A percentile compares a stretch with the other conserved stretches of the same genome.
phyloP scores from a whole-genome alignment of 352 stramenopile species.

The Phytopythium oedochilum region DNA sequence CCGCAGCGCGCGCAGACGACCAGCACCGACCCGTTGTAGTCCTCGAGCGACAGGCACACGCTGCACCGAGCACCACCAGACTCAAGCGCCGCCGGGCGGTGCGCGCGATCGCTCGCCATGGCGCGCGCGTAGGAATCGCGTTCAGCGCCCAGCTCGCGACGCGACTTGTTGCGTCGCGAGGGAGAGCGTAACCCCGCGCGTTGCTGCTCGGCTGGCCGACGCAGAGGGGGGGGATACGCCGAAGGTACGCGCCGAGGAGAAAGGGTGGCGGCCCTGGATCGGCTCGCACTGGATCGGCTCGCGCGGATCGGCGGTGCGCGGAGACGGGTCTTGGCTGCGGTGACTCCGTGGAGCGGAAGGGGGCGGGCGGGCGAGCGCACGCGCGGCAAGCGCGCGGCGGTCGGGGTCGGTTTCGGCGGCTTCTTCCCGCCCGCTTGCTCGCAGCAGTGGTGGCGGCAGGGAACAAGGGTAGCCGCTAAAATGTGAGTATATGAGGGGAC shows the following conservation, averaged over 20 bases:
- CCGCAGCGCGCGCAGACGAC: conserved; percentile 57
- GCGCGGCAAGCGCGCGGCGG: too few species aligned
- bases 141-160: too few species aligned
- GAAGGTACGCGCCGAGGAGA: background rate
- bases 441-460: too few species aligned
- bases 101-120: background rate
- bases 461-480: too few species aligned
- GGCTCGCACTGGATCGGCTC: background rate
- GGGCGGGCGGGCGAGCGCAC: too few species aligned
- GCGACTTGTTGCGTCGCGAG: background rate
- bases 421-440: background rate
- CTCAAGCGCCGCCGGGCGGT: background rate
- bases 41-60: conserved; percentile 67
- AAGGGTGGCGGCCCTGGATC: background rate
- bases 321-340: background rate
- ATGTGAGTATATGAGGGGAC: too few species aligned
- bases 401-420: background rate
- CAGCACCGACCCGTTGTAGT: conserved; percentile 56
- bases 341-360: too few species aligned
- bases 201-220: background rate
- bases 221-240: background rate
- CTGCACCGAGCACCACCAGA: conserved; percentile 24
- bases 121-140: too few species aligned
- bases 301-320: background rate
- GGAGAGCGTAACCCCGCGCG: too few species aligned